phyloP scores from a whole-genome alignment of 768 basidiomycete species.

The Clathrus columnatus region DNA sequence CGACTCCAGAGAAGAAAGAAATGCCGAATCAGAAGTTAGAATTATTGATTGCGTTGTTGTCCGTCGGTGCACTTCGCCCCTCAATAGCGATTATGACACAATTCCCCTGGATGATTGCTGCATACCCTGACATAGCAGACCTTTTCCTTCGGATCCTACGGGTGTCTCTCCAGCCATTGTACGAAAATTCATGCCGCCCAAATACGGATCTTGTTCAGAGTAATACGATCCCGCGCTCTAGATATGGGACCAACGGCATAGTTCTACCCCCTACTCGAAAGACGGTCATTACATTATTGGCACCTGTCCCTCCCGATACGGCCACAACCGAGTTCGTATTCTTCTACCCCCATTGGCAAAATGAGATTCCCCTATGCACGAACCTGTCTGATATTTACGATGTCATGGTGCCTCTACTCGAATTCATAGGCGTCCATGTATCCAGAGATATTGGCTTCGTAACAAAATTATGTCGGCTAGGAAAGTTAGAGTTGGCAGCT shows the following conservation, averaged over 20 bases:
- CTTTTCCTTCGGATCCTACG: constrained; percentile 70
- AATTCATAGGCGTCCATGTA: constrained; percentile 71
- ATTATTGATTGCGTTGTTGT: constrained; percentile 69
- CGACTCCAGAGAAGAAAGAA: constrained; percentile 30
- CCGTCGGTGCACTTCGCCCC: constrained; percentile 75
- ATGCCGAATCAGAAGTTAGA: constrained; percentile 70
- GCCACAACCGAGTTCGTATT: constrained; percentile 71
- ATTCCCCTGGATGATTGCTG: constrained; percentile 79
- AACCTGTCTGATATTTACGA: constrained; percentile 60
- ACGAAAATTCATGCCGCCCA: constrained; percentile 27
- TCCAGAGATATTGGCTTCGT: constrained; percentile 71
- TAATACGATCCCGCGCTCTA: constrained; percentile 53
- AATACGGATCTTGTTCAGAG: constrained; percentile 49
- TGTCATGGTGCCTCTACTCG: constrained; percentile 72
- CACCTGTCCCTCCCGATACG: constrained; percentile 77
- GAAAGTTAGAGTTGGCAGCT: constrained; percentile 50
- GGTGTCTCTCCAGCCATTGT: constrained; percentile 60
- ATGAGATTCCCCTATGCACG: constrained; percentile 57
- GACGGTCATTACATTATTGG: constrained; percentile 59
- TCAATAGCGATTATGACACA: constrained; percentile 71
- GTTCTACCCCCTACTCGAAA: constrained; percentile 48
- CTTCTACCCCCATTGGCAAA: constrained; percentile 83
- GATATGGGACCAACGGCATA: constrained; percentile 53
- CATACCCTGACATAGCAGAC: constrained; percentile 78
- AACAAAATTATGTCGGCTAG: constrained; percentile 73